Evolutionary conservation across 257 asterid species (phyloP), one percentile per base, ranked within the genome.

Genomic region (Solanum habrochaites): DNA sequence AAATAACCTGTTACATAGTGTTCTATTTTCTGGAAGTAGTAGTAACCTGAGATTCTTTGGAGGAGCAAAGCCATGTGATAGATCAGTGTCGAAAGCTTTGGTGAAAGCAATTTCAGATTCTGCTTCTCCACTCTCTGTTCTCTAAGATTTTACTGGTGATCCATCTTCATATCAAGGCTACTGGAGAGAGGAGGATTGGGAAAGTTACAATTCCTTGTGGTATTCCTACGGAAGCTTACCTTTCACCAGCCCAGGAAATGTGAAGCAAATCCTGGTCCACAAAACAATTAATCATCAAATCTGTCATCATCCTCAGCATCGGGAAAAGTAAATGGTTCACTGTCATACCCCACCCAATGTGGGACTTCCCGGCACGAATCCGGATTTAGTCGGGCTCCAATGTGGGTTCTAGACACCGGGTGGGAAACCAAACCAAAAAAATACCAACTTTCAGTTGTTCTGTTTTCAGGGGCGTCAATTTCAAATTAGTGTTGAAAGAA

Each of bases 231-330:
- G 62, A 81, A 85, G 14, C 66, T 66, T 89, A 94, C 98, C 97
- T 93, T 93, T 93, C 39, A 86, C 90, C 99, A 21, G 99, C 99
- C 98, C 99, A 94, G 13, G 98, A 94, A 92, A 94, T 93, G 88
- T 39, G 95, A 86, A 69, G 95, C 86, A 88, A 95, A 91, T 85
- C 98, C 98, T 92, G 93, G 91, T 91, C 94, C 94, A 86, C 82
- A 90, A 89, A 93, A 90, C 87, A 95, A 87, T 87, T 93, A 94
- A 83, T 91, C 93, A 88, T 97, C 96, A 90, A 88, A 91, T 88
- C 91, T 91, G 81, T 91, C 94, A 85, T 93, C 94, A 86, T 87
- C 93, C 74, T 90, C 92, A 88, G 83, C 87, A 77, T 94, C 94
- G 70, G 87, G 88, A 85, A 83, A 82, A 83, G 86, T 88, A 37